Percentiles rank a stretch among this genome's conserved stretches.
phyloP scores from a whole-genome alignment of 148 eudicot genomes.

The Arctostaphylos glauca region DNA sequence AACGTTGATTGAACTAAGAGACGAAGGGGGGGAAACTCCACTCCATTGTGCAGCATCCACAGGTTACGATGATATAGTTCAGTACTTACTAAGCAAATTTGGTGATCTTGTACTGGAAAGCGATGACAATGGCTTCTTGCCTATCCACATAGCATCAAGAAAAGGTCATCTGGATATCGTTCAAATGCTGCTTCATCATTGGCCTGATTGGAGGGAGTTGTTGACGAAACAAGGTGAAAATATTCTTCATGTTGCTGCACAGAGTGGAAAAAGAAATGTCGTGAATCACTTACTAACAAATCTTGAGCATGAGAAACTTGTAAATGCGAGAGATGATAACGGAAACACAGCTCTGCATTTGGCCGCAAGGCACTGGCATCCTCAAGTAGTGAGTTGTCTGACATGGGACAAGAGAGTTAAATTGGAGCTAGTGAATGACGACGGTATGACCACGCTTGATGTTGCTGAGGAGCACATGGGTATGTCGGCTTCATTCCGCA shows the following conservation, averaged over 20 bases:
- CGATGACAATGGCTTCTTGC: neutral
- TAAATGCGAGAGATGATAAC: neutral
- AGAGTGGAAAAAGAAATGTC: neutral
- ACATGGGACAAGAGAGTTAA: conserved; percentile 32
- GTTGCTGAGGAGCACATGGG: conserved; percentile 22
- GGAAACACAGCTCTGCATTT: conserved; percentile 32
- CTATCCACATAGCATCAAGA: neutral
- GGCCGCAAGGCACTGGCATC: conserved; percentile 20
- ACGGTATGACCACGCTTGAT: conserved; percentile 21
- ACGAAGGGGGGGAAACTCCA: neutral
- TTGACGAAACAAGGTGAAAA: neutral
- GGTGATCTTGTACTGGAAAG: neutral
- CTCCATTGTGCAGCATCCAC: neutral
- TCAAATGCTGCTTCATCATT: neutral
- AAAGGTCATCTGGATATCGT: neutral
- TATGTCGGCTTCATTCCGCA: conserved; percentile 7
- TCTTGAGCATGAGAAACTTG: neutral
- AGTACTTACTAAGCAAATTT: neutral
- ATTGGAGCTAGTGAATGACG: conserved; percentile 13
- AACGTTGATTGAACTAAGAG: neutral
- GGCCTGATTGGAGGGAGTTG: neutral
- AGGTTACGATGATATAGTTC: neutral
- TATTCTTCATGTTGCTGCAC: neutral
- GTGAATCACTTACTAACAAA: neutral
- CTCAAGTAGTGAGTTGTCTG: conserved; percentile 18